phyloP scores from a whole-genome alignment of 495 filamentous ascomycete genomes.

The Lindgomyces ingoldianus region DNA sequence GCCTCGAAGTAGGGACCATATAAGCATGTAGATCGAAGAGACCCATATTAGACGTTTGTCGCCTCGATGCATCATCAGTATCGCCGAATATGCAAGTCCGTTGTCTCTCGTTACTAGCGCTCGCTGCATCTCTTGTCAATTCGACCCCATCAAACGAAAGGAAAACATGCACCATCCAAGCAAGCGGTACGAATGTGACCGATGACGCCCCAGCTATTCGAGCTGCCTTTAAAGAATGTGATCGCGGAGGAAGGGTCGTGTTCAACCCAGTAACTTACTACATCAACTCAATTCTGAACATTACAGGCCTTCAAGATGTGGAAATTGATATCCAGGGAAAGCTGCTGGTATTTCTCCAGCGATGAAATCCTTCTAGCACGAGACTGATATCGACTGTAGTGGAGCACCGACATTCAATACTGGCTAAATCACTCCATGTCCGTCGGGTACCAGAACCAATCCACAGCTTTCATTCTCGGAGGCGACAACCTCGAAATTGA shows the following conservation, averaged over 20 bases:
- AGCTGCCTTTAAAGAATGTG: constrained; percentile 49
- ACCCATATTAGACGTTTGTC: neutral
- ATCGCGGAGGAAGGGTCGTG: constrained; percentile 45
- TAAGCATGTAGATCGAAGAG: neutral
- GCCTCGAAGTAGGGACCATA: neutral
- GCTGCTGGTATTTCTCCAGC: constrained; percentile 17
- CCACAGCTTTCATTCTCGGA: constrained; percentile 52
- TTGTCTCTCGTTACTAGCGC: neutral
- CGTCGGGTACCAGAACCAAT: constrained; percentile 53
- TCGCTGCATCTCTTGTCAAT: neutral
- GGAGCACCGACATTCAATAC: constrained; percentile 50
- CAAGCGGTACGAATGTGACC: constrained; percentile 1
- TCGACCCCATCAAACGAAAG: neutral
- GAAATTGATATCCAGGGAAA: constrained; percentile 47
- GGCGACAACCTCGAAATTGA: constrained; percentile 48
- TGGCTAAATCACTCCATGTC: constrained; percentile 50
- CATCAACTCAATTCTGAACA: constrained; percentile 51
- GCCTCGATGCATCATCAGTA: neutral
- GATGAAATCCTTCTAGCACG: neutral
- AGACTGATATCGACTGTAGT: constrained; percentile 26
- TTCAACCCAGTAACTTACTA: constrained; percentile 48
- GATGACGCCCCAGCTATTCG: constrained; percentile 46
- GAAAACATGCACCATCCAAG: constrained; percentile 13
- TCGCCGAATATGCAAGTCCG: neutral
- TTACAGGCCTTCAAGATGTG: constrained; percentile 49